phyloP scores from a whole-genome alignment of 2,329 filamentous ascomycete genomes.

The Teratosphaeria epicoccoides region DNA sequence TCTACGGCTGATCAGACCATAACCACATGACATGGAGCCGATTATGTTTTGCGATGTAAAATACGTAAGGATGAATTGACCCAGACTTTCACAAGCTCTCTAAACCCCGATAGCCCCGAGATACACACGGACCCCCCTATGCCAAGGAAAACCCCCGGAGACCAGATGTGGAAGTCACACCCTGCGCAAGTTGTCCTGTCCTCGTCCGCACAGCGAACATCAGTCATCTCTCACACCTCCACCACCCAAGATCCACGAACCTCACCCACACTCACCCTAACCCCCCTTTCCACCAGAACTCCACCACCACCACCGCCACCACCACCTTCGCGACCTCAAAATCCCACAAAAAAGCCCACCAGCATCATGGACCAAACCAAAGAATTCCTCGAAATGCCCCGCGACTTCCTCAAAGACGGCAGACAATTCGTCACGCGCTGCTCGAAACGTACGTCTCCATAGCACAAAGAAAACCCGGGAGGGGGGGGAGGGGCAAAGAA shows the following conservation, averaged over 20 bases:
- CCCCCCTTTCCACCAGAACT: too few species aligned
- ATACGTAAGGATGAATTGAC: not conserved
- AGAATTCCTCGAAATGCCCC: constrained; percentile 58
- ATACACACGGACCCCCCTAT: not conserved
- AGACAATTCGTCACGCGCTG: constrained; percentile 40
- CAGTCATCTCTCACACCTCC: not conserved
- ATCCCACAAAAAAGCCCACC: not conserved
- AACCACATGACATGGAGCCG: not conserved
- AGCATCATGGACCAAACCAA: constrained; percentile 50
- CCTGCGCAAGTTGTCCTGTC: not conserved
- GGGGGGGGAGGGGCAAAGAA: not conserved
- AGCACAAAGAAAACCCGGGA: too few species aligned
- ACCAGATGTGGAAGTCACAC: not conserved
- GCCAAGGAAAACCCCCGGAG: not conserved
- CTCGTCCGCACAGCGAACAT: too few species aligned
- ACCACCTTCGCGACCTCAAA: too few species aligned
- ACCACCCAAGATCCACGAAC: not conserved
- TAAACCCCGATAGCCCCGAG: not conserved
- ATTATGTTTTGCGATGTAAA: too few species aligned
- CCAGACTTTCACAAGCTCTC: not conserved
- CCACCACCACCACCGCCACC: too few species aligned
- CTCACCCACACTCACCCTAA: too few species aligned
- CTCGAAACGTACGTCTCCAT: constrained; percentile 33
- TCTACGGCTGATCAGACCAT: too few species aligned
- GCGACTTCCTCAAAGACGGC: constrained; percentile 50